Percentiles rank a stretch among this genome's conserved stretches.
phyloP scores from a whole-genome alignment of 768 basidiomycete genomes.

The Hirschioporus abietinus region DNA sequence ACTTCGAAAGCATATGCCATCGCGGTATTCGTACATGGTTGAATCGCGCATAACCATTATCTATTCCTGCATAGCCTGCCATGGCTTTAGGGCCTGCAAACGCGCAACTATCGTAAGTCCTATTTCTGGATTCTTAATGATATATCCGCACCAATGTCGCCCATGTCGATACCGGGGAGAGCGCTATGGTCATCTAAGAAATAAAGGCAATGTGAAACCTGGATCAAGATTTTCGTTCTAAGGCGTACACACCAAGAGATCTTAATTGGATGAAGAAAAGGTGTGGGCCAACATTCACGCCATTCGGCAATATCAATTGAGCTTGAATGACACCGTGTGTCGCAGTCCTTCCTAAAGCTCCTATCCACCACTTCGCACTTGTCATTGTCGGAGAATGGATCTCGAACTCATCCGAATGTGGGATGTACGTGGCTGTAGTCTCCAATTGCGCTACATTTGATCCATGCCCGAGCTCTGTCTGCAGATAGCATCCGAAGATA shows the following conservation, averaged over 20 bases:
- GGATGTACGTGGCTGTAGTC: slow-evolving; percentile 74
- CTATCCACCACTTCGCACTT: slow-evolving; percentile 82
- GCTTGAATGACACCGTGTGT: slow-evolving; percentile 77
- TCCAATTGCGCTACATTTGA: slow-evolving; percentile 64
- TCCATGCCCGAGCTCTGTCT: slow-evolving; percentile 78
- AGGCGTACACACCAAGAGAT: slow-evolving; percentile 42
- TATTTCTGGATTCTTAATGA: not conserved
- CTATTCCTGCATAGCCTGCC: slow-evolving; percentile 42
- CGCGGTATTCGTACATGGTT: slow-evolving; percentile 61
- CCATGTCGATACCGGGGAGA: slow-evolving; percentile 56
- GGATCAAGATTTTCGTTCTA: not conserved
- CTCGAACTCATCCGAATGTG: slow-evolving; percentile 61
- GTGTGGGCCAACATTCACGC: slow-evolving; percentile 63
- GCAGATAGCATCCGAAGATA: slow-evolving; percentile 67
- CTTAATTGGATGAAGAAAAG: slow-evolving; percentile 70
- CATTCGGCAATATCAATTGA: slow-evolving; percentile 58
- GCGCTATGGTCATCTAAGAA: slow-evolving; percentile 50
- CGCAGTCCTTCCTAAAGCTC: slow-evolving; percentile 62
- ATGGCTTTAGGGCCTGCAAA: slow-evolving; percentile 52
- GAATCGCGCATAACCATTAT: slow-evolving; percentile 69
- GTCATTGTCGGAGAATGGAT: slow-evolving; percentile 72
- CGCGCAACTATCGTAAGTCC: not conserved
- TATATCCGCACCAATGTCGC: slow-evolving; percentile 54
- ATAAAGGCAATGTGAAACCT: not conserved
- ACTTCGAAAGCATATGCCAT: slow-evolving; percentile 69